phyloP scores from a whole-genome alignment of 805 yeast genomes.

The Candida piceae region DNA sequence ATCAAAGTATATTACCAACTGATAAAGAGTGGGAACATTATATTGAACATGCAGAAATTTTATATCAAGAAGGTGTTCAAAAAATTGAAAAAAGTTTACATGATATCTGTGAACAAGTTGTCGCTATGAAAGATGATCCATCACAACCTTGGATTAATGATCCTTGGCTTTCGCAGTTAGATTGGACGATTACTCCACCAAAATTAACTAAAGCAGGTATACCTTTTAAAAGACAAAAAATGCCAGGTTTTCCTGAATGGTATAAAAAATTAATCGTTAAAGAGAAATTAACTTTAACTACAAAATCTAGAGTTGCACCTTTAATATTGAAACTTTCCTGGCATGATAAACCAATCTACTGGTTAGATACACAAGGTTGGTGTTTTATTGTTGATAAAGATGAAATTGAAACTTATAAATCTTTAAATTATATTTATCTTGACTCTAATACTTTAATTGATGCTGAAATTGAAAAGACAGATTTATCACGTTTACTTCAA shows the following conservation, averaged over 20 bases:
- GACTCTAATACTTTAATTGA: constrained; percentile 12
- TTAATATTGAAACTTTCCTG: constrained; percentile 70
- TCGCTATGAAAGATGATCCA: constrained; percentile 37
- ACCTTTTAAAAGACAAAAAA: constrained; percentile 65
- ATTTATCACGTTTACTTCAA: constrained; percentile 10
- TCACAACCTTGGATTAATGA: constrained; percentile 48
- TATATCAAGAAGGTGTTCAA: constrained; percentile 54
- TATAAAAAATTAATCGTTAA: constrained; percentile 54
- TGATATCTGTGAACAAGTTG: constrained; percentile 55
- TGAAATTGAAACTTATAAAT: constrained; percentile 31
- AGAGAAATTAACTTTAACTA: constrained; percentile 48
- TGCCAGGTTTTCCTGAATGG: constrained; percentile 95
- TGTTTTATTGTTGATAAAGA: constrained; percentile 60
- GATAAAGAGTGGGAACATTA: constrained; percentile 68
- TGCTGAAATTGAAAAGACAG: constrained; percentile 9
- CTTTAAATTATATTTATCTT: constrained; percentile 33
- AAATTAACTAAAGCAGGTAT: constrained; percentile 63
- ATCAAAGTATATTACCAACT: constrained; percentile 75
- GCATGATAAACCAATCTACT: constrained; percentile 78
- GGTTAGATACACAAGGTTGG: constrained; percentile 86
- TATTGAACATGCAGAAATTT: constrained; percentile 58
- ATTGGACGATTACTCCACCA: constrained; percentile 70
- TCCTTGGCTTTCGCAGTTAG: constrained; percentile 87
- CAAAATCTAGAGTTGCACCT: constrained; percentile 73
- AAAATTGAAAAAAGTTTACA: constrained; percentile 55